Evolutionary conservation across 2,329 filamentous ascomycete species (phyloP), one percentile per base, ranked within the genome.

Genomic region (Cladobotryum protrusum): DNA sequence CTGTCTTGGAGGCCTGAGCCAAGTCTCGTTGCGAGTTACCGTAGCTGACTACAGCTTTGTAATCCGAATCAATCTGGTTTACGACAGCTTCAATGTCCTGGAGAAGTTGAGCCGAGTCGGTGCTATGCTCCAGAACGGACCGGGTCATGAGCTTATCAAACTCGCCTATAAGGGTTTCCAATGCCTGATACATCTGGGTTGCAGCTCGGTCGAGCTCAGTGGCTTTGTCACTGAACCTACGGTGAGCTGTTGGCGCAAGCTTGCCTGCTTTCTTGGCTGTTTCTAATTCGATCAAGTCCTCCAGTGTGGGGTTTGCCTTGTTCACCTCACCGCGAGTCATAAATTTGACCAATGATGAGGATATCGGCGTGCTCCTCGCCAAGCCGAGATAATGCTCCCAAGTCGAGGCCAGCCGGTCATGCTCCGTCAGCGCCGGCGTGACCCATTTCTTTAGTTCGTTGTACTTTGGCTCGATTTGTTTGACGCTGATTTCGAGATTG

Each of bases 1-100:
- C 82, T 35, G 78, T 80, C 61, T 82, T 84, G 17, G 82, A 85
- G 7, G 77, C 81, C 59, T 83, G 81, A 1, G 76, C 71, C 14
- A 83, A 61, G 55, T 82, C 81, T 35, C 74, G 72, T 57, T 83
- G 72, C 37, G 83, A 83, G 55, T 81, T 81, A 1, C 81, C 73
- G 55, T 90, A 84, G 5, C 79, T 77, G 41, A 89, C 72, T 11
- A 89, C 82, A 56, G 88, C 85, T 57, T 90, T 85, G 62, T 89
- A 88, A 67, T 97, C 93, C 5, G 85, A 87, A 43, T 85, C 83
- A 45, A 99, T 87, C 68, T 96, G 96, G 60, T 83, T 89, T 46
- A 85, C 84, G 49, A 97, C 77, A 0, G 88, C 86, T 63, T 92
- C 85, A 40, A 97, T 89, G 64, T 97, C 93, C 54, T 89, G 80